Evolutionary conservation across 805 yeast species (phyloP).

Genomic region (Tetrapisispora pingtungensis): DNA sequence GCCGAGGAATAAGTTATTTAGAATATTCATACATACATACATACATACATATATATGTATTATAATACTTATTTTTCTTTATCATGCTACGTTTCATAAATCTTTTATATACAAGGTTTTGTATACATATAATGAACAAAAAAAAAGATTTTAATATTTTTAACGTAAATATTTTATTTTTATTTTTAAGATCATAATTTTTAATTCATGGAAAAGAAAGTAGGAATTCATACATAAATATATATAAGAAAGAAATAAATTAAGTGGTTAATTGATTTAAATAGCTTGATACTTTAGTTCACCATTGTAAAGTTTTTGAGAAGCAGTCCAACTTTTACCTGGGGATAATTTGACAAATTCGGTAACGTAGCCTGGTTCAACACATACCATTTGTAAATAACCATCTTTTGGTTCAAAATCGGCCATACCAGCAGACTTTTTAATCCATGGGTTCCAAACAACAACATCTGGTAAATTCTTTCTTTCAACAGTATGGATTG

Average conservation of each 20-base stretch:
- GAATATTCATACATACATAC: background rate
- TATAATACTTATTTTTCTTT: background rate
- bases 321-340: constrained; percentile 68
- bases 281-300: constrained; percentile 51
- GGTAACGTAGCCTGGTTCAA: constrained; percentile 86
- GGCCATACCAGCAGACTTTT: constrained; percentile 69
- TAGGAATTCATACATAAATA: too few relatives aligned
- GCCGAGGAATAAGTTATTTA: background rate
- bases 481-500: constrained; percentile 57
- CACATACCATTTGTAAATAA: constrained; percentile 78
- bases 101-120: too few relatives aligned
- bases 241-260: too few relatives aligned
- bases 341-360: constrained; percentile 54
- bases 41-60: background rate
- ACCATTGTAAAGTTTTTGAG: constrained; percentile 50
- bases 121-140: too few relatives aligned
- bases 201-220: too few relatives aligned
- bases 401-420: constrained; percentile 87
- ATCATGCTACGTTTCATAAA: too few relatives aligned
- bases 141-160: too few relatives aligned
- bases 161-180: too few relatives aligned
- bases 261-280: constrained; percentile 13
- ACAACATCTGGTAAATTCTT: constrained; percentile 58
- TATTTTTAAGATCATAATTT: too few relatives aligned
- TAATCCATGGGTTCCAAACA: constrained; percentile 97